A percentile compares a stretch with the other conserved stretches of the same genome.
phyloP scores from a whole-genome alignment of 2,329 filamentous ascomycete genomes.

The Sporothrix schenckii region DNA sequence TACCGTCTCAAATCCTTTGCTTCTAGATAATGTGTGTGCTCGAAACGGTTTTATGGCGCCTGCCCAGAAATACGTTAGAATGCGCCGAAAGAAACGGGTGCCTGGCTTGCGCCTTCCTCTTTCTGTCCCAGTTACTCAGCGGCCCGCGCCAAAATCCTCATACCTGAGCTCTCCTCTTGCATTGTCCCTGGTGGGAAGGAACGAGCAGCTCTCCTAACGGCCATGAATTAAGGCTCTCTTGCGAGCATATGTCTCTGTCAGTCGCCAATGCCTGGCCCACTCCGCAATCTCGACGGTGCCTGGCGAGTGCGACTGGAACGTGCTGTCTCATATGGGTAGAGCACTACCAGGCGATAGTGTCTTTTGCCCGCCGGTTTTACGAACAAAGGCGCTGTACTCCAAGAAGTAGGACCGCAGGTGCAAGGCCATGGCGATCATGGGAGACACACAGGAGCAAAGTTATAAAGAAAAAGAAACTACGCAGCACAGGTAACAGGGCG shows the following conservation, averaged over 20 bases:
- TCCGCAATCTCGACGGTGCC: not conserved
- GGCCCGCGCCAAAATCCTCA: not conserved
- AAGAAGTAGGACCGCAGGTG: not conserved
- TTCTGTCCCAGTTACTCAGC: conserved; percentile 17
- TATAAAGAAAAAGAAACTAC: not conserved
- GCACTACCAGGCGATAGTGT: not conserved
- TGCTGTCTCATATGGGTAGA: conserved; percentile 6
- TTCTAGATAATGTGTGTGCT: not conserved
- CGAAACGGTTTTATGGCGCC: too few species aligned
- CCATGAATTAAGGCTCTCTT: not conserved
- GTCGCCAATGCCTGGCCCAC: not conserved
- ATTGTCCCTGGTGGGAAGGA: conserved; percentile 9
- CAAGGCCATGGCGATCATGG: not conserved
- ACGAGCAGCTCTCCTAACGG: not conserved
- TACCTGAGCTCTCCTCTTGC: not conserved
- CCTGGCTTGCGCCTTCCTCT: conserved; percentile 15
- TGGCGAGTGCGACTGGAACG: not conserved
- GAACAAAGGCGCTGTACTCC: conserved; percentile 13
- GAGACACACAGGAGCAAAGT: not conserved
- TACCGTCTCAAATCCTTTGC: not conserved
- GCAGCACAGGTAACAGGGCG: not conserved
- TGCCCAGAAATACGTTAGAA: not conserved
- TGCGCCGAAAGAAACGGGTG: not conserved
- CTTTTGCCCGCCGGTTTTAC: not conserved
- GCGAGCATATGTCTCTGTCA: not conserved